These are phyloP conservation scores for Lecanicillium sp. DNA, from an alignment of 2,329 filamentous ascomycete species.

Conservation along the genomic window DNA sequence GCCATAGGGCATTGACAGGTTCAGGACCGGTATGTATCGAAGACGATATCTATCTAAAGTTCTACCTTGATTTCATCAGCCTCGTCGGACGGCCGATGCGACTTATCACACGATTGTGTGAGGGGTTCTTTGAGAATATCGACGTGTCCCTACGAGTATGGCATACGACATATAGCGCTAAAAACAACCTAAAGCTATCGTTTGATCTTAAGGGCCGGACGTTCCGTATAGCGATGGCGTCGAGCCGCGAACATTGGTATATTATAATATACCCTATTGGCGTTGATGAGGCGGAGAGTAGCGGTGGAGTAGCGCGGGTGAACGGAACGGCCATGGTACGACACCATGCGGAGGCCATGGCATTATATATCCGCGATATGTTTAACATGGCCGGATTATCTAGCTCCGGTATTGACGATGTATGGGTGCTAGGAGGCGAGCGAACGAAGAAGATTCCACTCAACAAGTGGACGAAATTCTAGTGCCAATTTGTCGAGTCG, in stretches of 20 bases:
- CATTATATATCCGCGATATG: neutral
- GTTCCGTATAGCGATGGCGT: slow-evolving; percentile 1
- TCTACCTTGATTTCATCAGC: slow-evolving; percentile 9
- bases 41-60: neutral
- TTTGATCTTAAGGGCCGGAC: slow-evolving; percentile 5
- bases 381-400: slow-evolving; percentile 2
- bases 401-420: neutral
- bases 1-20: neutral
- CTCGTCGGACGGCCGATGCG: neutral
- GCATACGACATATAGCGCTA: neutral
- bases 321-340: neutral
- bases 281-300: too few species aligned
- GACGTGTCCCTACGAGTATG: neutral
- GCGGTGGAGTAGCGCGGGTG: too few species aligned
- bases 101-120: neutral
- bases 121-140: slow-evolving; percentile 1
- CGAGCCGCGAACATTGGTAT: slow-evolving; percentile 9
- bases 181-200: neutral
- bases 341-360: neutral
- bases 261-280: slow-evolving; percentile 5
- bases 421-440: neutral
- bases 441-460: slow-evolving; percentile 1
- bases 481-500: slow-evolving; percentile 1
- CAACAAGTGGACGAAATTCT: neutral
- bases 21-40: neutral